Base-by-base conservation (phyloP, 1,139 yeast genomes). In the Geotrichum aggregatum region DNA sequence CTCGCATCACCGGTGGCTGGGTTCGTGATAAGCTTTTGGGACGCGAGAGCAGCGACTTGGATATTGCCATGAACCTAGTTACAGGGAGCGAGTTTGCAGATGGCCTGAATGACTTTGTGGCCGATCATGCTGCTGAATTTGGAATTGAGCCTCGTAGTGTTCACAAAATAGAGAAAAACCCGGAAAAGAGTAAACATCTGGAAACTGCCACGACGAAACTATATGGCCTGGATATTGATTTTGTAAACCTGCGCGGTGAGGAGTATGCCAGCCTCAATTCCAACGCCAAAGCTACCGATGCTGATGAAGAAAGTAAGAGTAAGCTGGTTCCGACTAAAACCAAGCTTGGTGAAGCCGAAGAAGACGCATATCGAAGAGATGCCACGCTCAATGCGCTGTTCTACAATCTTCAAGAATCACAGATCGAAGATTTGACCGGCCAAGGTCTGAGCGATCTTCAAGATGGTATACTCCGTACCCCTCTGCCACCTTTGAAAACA, bases 1-100 rank as follows among this genome's bases (percentile, higher is more conserved):
- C 91, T 19, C 70, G 99, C 58, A 87, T 92, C 61, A 91, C 98
- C 0, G 99, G 99, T 30, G 99, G 99, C 0, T 92, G 99, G 99
- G 99, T 92, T 4, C 77, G 99, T 62, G 98, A 94, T 68, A 92
- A 92, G 71, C 71, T 92, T 35, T 72, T 94, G 41, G 95, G 95
- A 0, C 75, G 77, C 47, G 81, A 80, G 31, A 84, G 94, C 50
- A 83, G 91, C 64, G 99, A 92, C 67, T 73, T 92, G 42, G 99
- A 92, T 63, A 87, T 92, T 52, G 98, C 97, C 6, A 79, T 92
- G 53, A 89, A 92, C 66, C 75, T 75, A 54, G 71, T 87, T 63
- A 79, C 95, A 0, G 99, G 98, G 0, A 88, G 85, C 64, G 83
- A 82, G 39, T 91, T 94, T 71, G 97, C 95, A 1, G 74, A 74